phyloP scores from a whole-genome alignment of 2,329 filamentous ascomycete species.

The Magnaporthales sp. region DNA sequence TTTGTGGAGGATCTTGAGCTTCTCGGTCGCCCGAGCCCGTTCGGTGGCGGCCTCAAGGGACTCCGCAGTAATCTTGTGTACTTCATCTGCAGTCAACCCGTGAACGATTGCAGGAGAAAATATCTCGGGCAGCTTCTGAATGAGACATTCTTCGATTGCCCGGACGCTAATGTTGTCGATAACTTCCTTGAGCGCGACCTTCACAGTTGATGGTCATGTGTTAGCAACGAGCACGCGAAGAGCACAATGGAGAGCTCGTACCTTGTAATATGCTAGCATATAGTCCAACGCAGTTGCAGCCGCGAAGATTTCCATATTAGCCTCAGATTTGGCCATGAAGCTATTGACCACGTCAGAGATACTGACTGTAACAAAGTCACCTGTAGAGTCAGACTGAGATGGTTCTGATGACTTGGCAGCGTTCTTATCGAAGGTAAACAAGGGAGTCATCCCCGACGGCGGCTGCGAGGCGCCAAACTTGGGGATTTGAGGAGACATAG shows the following conservation, averaged over 20 bases:
- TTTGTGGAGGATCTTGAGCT: neutral
- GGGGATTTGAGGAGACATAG: no score
- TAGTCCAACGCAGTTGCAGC: slow-evolving; percentile 27
- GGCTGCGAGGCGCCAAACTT: no score
- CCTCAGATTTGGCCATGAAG: slow-evolving; percentile 11
- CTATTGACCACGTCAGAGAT: no score
- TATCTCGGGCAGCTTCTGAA: slow-evolving; percentile 11
- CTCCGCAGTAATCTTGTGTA: neutral
- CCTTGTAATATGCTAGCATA: slow-evolving; percentile 37
- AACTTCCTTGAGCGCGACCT: slow-evolving; percentile 18
- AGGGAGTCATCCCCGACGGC: no score
- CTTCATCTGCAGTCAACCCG: neutral
- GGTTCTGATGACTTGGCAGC: neutral
- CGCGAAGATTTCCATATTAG: slow-evolving; percentile 26
- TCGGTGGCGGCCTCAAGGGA: neutral
- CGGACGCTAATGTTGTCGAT: slow-evolving; percentile 17
- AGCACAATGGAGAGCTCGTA: neutral
- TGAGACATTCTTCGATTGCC: slow-evolving; percentile 16
- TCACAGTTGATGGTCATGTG: neutral
- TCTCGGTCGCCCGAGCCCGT: neutral
- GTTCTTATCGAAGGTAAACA: slow-evolving; percentile 3
- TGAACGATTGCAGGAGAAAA: neutral
- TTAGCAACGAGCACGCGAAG: no score
- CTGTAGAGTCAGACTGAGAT: no score
- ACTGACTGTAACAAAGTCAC: slow-evolving; percentile 1